Conservation (phyloP, 148 eudicot species). For the Euryodendron excelsum region DNA sequence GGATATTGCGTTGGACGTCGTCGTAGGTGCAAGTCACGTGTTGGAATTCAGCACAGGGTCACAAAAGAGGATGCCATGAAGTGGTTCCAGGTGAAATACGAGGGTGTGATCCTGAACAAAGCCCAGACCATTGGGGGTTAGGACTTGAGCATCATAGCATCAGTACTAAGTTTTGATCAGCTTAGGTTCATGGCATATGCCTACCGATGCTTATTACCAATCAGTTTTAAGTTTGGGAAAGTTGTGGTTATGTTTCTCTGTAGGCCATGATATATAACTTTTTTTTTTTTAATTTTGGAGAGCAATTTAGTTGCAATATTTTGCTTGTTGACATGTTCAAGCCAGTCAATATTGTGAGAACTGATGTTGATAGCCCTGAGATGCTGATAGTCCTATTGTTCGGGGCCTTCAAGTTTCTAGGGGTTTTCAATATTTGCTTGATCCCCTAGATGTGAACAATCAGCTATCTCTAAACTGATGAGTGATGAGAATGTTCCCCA, state of each 20-base stretch:
- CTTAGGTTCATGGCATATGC: background rate
- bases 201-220: background rate
- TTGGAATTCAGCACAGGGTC: conserved; percentile 78
- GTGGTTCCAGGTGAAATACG: conserved; percentile 76
- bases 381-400: too few species aligned
- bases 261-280: background rate
- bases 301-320: background rate
- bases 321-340: background rate
- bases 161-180: background rate
- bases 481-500: too few species aligned
- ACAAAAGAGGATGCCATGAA: conserved; percentile 80
- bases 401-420: too few species aligned
- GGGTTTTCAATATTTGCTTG: too few species aligned
- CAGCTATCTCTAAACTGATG: too few species aligned
- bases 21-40: conserved; percentile 77
- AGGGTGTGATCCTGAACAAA: conserved; percentile 77
- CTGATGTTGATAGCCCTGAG: background rate
- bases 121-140: conserved; percentile 40
- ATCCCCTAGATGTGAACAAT: too few species aligned
- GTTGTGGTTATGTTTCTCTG: background rate
- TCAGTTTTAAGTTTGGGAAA: background rate
- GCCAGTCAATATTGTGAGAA: background rate
- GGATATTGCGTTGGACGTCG: conserved; percentile 78
- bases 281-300: background rate
- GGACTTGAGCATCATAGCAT: too few species aligned